Base-by-base conservation (phyloP, 768 basidiomycete genomes). In the Phlegmacium glaucopus region DNA sequence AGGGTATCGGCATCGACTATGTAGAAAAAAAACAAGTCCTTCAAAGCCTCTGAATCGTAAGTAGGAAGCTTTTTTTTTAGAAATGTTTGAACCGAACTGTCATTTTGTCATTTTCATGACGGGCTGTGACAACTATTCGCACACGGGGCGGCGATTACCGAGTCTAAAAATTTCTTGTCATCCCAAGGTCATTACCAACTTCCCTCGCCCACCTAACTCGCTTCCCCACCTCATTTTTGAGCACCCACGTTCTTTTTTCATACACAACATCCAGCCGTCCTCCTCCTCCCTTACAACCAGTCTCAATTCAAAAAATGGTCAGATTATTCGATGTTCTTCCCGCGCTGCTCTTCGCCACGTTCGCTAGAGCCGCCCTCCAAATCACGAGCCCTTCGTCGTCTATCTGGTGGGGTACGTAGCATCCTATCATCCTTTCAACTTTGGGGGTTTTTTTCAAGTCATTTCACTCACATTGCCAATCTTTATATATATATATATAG, bases 361-460 rank as follows among this genome's bases (percentile, higher is more conserved):
- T 68, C 35, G 71, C 66, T 35, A 60, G 64, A 51, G 75, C 76
- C 7, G 64, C 72, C 51, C 65, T 82, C 47, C 27, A 55, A 34
- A 66, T 85, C 67, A 64, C 71, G 38, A 56, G 61, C 35, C 83
- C 83, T 2, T 66, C 70, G 27, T 58, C 70, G 2, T 43, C 64
- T 53, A 58, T 66, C 7, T 85, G 83, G 83, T 85, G 83, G 83
- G 77, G 83, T 85, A 49, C 42, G 79, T 73, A 11, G 1, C 11
- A 37, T 9, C 28, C 34, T 18, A 13, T 29, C 36, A 7, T 41
- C 15, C 11, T 41, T 27, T 22, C 39, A 10, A 6, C 17, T 15
- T 9, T 28, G 12, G 28, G 22, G 15, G 6, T 16, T 39, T 10
- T 8, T 28, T 43, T 43, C 26, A 39, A 38, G 4, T 25, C 27